These are phyloP conservation scores for Ophiosphaerella korrae DNA, from an alignment of 2,329 filamentous ascomycete genomes.

Conservation along the genomic window DNA sequence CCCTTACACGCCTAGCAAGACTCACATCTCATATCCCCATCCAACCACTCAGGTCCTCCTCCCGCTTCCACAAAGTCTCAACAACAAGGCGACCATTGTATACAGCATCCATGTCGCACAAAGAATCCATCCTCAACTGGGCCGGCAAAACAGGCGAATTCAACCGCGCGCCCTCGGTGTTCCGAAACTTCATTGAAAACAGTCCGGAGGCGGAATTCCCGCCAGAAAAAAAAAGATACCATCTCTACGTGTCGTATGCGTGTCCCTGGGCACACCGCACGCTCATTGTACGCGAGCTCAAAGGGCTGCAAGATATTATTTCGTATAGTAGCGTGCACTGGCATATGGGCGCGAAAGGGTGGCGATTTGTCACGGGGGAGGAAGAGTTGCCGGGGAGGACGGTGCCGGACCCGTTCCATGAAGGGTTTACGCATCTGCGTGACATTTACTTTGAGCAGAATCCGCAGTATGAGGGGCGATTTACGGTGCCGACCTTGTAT, in stretches of 20 bases:
- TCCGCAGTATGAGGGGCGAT: conserved; percentile 74
- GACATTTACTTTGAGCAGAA: conserved; percentile 80
- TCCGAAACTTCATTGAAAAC: conserved; percentile 79
- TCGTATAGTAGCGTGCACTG: conserved; percentile 85
- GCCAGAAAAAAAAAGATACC: conserved; percentile 86
- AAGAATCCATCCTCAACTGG: conserved; percentile 75
- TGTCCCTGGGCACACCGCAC: conserved; percentile 93
- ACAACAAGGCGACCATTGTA: conserved; percentile 2
- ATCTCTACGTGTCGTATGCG: conserved; percentile 92
- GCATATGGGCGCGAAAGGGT: conserved; percentile 79
- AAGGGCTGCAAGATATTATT: conserved; percentile 87
- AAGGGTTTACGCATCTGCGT: conserved; percentile 73
- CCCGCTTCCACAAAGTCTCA: neutral
- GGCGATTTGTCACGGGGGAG: conserved; percentile 77
- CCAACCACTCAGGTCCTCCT: neutral
- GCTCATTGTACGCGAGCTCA: conserved; percentile 85
- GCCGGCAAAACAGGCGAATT: conserved; percentile 88
- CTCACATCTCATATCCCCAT: conserved; percentile 4
- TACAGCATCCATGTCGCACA: conserved; percentile 13
- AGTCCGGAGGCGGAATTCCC: conserved; percentile 76
- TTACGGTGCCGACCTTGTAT: conserved; percentile 86
- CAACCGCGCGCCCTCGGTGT: conserved; percentile 83
- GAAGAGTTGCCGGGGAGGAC: conserved; percentile 63
- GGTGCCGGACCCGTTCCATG: conserved; percentile 67
- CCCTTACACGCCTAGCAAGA: conserved; percentile 17